Percentiles rank a stretch among this genome's conserved stretches.
Conservation (phyloP, 169 alveolate species). For the Eimeria acervulina region DNA sequence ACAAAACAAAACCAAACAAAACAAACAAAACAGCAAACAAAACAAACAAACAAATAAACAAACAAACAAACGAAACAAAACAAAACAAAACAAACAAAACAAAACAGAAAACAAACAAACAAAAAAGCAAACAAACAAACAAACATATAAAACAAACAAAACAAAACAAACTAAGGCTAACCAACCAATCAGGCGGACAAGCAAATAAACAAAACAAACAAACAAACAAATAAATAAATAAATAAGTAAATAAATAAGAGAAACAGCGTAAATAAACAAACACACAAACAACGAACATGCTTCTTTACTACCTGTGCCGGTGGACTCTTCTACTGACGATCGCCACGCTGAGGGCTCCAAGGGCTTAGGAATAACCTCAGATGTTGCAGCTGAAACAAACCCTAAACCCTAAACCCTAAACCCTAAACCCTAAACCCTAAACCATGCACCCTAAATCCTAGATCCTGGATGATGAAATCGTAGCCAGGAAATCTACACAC, state of each 20-base stretch:
- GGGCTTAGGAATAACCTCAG: background rate
- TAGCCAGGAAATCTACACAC: too few species aligned
- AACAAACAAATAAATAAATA: background rate
- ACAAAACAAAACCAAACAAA: background rate
- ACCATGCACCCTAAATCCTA: conserved; percentile 10
- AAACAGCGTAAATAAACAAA: background rate
- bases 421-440: conserved; percentile 5
- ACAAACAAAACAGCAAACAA: too few species aligned
- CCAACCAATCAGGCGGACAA: too few species aligned
- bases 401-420: background rate
- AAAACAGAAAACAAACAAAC: too few species aligned
- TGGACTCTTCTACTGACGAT: background rate
- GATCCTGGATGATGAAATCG: background rate
- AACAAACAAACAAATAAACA: too few species aligned
- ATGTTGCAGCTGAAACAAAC: background rate
- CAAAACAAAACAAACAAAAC: background rate
- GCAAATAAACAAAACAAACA: background rate
- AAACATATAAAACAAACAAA: too few species aligned
- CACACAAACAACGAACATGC: background rate
- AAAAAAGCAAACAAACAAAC: too few species aligned
- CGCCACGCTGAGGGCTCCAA: conserved; percentile 39
- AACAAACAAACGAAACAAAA: background rate
- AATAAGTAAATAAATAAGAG: too few species aligned
- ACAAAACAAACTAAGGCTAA: too few species aligned
- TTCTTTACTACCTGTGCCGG: background rate